Conservation (phyloP, 2,329 filamentous ascomycete species). For the Penicillium sp. region DNA sequence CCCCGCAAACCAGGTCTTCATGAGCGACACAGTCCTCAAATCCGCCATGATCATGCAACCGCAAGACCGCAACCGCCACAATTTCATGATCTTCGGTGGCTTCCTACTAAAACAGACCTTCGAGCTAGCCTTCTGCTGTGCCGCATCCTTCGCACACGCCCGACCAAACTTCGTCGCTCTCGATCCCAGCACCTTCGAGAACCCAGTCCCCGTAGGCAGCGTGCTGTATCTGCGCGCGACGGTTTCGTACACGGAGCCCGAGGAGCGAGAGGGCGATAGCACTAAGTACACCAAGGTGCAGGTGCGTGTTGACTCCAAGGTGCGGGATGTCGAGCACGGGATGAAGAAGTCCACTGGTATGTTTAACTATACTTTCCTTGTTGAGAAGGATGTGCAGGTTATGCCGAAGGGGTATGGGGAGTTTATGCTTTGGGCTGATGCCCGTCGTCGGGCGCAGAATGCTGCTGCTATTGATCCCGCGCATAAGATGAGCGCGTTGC, state of each 20-base stretch:
- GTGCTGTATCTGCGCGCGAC: conserved; percentile 71
- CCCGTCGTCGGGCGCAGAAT: conserved; percentile 54
- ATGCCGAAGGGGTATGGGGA: conserved; percentile 63
- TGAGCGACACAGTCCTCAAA: conserved; percentile 61
- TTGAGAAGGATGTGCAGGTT: conserved; percentile 63
- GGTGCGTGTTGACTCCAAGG: conserved; percentile 68
- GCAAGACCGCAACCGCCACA: conserved; percentile 66
- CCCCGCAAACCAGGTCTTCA: conserved; percentile 58
- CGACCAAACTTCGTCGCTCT: conserved; percentile 69
- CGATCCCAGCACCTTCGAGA: conserved; percentile 71
- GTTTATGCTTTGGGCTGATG: conserved; percentile 65
- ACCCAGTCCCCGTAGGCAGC: conserved; percentile 70
- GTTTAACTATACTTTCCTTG: conserved; percentile 72
- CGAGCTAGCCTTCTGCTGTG: conserved; percentile 73
- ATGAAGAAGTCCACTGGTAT: conserved; percentile 66
- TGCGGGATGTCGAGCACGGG: conserved; percentile 69
- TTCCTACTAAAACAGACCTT: conserved; percentile 73
- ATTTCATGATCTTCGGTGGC: conserved; percentile 77
- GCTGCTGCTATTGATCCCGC: conserved; percentile 45
- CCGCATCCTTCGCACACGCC: conserved; percentile 66
- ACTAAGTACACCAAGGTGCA: conserved; percentile 62
- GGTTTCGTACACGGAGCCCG: conserved; percentile 67
- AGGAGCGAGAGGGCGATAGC: conserved; percentile 44
- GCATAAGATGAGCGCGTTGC: conserved; percentile 34
- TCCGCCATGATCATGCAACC: conserved; percentile 74